Conservation (phyloP, 73 alveolate species). For the Stentor coeruleus region DNA sequence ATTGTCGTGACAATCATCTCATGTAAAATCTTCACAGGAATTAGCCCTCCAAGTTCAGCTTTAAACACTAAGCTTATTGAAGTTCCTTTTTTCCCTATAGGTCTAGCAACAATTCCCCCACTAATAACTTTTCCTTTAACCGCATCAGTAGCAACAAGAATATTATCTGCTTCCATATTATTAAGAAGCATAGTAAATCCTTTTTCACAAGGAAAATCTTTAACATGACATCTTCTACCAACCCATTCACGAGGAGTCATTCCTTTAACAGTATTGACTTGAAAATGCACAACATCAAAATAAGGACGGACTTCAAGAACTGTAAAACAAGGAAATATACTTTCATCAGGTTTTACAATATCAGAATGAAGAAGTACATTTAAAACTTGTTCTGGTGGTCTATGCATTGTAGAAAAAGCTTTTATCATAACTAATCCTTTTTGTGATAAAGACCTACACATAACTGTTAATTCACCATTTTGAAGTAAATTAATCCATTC, state of each 20-base stretch:
- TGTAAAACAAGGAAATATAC: neutral
- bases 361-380: neutral
- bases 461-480: neutral
- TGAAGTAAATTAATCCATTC: slow-evolving; percentile 18
- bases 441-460: neutral
- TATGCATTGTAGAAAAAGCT: neutral
- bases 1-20: neutral
- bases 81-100: neutral
- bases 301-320: slow-evolving; percentile 13
- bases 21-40: neutral
- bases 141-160: neutral
- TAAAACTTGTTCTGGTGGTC: slow-evolving; percentile 6
- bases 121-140: slow-evolving; percentile 20
- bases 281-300: neutral
- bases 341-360: neutral
- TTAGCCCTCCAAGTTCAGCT: slow-evolving; percentile 18
- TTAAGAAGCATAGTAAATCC: neutral
- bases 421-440: slow-evolving; percentile 9
- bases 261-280: neutral
- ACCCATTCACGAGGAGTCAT: neutral
- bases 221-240: neutral
- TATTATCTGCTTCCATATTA: neutral
- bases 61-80: neutral
- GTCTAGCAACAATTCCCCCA: neutral
- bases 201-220: slow-evolving; percentile 15